Evolutionary conservation across 176 grass and related monocot genomes (phyloP).

Genomic region (Oryza nivara): DNA sequence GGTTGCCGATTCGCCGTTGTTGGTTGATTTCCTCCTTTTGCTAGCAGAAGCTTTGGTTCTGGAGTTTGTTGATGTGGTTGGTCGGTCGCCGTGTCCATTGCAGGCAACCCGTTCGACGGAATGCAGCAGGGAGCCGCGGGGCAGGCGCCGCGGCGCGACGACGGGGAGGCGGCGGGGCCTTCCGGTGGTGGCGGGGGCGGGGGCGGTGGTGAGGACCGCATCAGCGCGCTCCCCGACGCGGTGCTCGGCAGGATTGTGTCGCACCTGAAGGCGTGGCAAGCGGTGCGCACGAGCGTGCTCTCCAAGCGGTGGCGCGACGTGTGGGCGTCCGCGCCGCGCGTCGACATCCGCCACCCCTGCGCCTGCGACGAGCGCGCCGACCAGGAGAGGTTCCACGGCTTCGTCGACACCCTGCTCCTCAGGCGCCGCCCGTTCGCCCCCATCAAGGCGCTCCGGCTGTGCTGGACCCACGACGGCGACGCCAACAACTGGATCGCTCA

Average conservation of each 20-base stretch:
- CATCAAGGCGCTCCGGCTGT: constrained; percentile 19
- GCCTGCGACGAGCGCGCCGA: background rate
- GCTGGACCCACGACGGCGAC: constrained; percentile 31
- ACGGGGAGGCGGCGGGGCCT: background rate
- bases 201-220: background rate
- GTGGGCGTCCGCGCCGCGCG: constrained; percentile 1
- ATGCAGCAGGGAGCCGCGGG: constrained; percentile 13
- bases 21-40: too few species aligned
- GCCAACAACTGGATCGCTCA: constrained; percentile 17
- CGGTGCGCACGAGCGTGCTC: constrained; percentile 23
- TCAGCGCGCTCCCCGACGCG: constrained; percentile 13
- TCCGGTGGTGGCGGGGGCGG: too few species aligned
- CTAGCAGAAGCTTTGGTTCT: too few species aligned
- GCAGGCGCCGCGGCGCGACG: too few species aligned
- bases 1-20: too few species aligned
- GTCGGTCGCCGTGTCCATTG: background rate
- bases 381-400: background rate
- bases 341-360: constrained; percentile 41
- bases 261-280: constrained; percentile 42
- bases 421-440: background rate
- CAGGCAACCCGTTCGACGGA: constrained; percentile 28
- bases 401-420: constrained; percentile 1
- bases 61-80: background rate
- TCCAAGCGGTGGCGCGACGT: constrained; percentile 12
- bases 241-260: background rate